Percentiles rank a stretch among this genome's conserved stretches.
phyloP scores from a whole-genome alignment of 2,329 filamentous ascomycete genomes.

The Cadophora luteo-olivacea region DNA sequence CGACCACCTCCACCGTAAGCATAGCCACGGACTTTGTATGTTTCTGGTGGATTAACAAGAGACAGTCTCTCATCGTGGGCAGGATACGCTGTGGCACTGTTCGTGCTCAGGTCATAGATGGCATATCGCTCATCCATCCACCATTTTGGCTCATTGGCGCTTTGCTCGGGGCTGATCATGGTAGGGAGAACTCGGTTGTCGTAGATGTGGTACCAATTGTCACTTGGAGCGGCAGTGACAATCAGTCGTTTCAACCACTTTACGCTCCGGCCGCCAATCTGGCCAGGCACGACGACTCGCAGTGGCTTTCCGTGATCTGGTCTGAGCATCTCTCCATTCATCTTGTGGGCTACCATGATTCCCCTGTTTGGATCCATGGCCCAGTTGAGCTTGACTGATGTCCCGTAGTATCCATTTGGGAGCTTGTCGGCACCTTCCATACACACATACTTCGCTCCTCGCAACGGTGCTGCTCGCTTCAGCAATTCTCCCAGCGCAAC shows the following conservation, averaged over 20 bases:
- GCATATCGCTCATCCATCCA: constrained; percentile 92
- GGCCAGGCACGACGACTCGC: constrained; percentile 83
- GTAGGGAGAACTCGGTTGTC: constrained; percentile 92
- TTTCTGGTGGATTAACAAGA: constrained; percentile 53
- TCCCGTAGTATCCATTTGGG: constrained; percentile 89
- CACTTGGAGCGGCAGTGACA: constrained; percentile 78
- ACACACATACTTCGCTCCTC: constrained; percentile 80
- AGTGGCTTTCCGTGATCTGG: constrained; percentile 89
- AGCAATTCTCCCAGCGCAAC: constrained; percentile 77
- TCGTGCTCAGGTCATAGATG: constrained; percentile 90
- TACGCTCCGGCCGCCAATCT: constrained; percentile 90
- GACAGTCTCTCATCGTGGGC: constrained; percentile 75
- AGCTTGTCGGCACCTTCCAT: constrained; percentile 91
- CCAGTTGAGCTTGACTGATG: constrained; percentile 87
- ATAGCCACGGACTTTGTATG: constrained; percentile 77
- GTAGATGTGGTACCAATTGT: constrained; percentile 96
- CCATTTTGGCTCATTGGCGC: constrained; percentile 73
- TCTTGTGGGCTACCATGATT: constrained; percentile 86
- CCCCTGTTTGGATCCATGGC: constrained; percentile 82
- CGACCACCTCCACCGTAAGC: constrained; percentile 90
- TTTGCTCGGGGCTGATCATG: constrained; percentile 82
- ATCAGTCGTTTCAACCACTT: constrained; percentile 90
- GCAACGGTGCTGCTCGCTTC: constrained; percentile 68
- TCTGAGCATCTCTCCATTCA: constrained; percentile 83
- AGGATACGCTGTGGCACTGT: constrained; percentile 82